A percentile compares a stretch with the other conserved stretches of the same genome.
Conservation (phyloP, 257 asterid species). For the Solanum chiquidenum region DNA sequence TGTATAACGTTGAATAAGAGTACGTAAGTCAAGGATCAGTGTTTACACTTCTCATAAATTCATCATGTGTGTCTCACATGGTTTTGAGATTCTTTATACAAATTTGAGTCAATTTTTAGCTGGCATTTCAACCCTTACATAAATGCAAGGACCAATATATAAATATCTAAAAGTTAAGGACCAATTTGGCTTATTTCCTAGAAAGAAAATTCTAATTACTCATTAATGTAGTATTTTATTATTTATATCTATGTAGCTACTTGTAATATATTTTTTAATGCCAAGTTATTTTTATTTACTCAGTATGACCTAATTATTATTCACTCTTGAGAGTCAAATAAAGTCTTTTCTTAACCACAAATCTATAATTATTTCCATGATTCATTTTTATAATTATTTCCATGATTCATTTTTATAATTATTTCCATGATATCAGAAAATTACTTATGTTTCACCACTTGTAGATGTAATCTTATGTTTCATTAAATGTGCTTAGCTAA, state of each 20-base stretch:
- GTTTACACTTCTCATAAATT: conserved; percentile 7
- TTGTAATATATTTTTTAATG: neutral
- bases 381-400: neutral
- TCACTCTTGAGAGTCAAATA: neutral
- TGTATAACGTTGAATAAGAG: neutral
- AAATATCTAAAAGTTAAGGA: neutral
- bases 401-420: neutral
- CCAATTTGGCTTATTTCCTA: neutral
- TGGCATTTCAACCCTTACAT: conserved; percentile 22
- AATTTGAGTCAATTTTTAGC: conserved; percentile 10
- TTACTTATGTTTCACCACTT: neutral
- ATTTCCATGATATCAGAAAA: neutral
- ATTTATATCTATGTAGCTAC: neutral
- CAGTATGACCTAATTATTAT: neutral
- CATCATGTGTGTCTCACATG: conserved; percentile 24
- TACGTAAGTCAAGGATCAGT: neutral
- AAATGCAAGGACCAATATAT: conserved; percentile 14
- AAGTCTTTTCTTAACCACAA: neutral
- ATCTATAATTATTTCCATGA: neutral
- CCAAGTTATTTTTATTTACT: neutral
- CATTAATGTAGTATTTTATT: neutral
- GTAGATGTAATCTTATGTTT: neutral
- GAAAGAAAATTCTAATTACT: neutral
- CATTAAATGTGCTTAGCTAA: neutral
- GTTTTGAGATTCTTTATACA: conserved; percentile 6